Evolutionary conservation across 805 yeast genomes (phyloP).

Genomic region (Metschnikowia aberdeeniae): DNA sequence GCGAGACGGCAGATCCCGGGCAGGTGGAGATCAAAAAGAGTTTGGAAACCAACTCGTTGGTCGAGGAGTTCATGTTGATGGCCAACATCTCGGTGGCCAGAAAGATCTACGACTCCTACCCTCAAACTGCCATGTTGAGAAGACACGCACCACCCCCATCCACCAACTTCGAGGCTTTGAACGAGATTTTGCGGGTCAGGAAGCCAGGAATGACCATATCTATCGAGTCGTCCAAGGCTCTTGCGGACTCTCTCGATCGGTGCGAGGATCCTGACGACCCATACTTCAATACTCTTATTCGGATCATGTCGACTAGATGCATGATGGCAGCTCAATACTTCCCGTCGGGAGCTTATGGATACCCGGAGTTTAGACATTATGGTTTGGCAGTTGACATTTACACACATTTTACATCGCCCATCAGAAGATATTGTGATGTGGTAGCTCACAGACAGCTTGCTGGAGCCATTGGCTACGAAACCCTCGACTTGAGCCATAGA

Average conservation of each 20-base stretch:
- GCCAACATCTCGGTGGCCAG: slow-evolving; percentile 96
- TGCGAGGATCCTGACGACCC: slow-evolving; percentile 81
- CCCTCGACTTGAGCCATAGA: slow-evolving; percentile 73
- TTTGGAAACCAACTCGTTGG: slow-evolving; percentile 89
- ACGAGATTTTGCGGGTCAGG: slow-evolving; percentile 81
- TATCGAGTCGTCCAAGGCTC: slow-evolving; percentile 79
- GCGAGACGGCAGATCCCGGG: slow-evolving; percentile 94
- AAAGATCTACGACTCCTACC: slow-evolving; percentile 86
- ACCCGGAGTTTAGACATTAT: slow-evolving; percentile 91
- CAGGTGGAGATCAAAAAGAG: slow-evolving; percentile 89
- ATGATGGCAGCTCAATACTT: slow-evolving; percentile 99
- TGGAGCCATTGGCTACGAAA: slow-evolving; percentile 95
- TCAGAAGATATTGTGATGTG: slow-evolving; percentile 95
- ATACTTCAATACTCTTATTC: slow-evolving; percentile 85
- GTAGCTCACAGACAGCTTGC: slow-evolving; percentile 97
- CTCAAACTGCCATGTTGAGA: slow-evolving; percentile 97
- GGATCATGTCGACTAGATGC: slow-evolving; percentile 97
- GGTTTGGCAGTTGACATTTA: slow-evolving; percentile 97
- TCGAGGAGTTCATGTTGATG: slow-evolving; percentile 96
- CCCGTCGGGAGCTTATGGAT: slow-evolving; percentile 83
- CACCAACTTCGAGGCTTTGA: slow-evolving; percentile 82
- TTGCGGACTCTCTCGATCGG: slow-evolving; percentile 90
- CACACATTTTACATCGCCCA: slow-evolving; percentile 98
- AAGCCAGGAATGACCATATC: slow-evolving; percentile 68
- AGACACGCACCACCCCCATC: slow-evolving; percentile 98